These are phyloP conservation scores for Talaromyces marneffei DNA, from an alignment of 2,329 filamentous ascomycete genomes.

Conservation along the genomic window DNA sequence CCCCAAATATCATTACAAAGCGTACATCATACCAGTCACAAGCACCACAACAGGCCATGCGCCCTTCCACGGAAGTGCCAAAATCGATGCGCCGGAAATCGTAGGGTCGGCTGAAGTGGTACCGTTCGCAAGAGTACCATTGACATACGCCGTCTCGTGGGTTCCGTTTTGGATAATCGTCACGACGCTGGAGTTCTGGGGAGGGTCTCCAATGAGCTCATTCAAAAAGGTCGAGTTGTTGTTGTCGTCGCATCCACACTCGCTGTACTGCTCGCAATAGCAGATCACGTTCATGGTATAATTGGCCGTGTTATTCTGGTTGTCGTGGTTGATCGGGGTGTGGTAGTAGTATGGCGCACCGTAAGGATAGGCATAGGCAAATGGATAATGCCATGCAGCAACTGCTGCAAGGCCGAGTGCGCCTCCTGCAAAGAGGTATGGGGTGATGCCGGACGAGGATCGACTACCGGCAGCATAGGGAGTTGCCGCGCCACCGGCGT, in stretches of 20 bases:
- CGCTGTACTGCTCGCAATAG: slow-evolving; percentile 48
- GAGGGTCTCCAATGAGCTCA: slow-evolving; percentile 36
- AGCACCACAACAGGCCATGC: slow-evolving; percentile 39
- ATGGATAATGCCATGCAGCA: slow-evolving; percentile 50
- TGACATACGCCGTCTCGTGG: slow-evolving; percentile 39
- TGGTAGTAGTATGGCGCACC: slow-evolving; percentile 43
- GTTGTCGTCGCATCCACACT: slow-evolving; percentile 55
- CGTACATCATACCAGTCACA: slow-evolving; percentile 31
- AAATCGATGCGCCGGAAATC: slow-evolving; percentile 18
- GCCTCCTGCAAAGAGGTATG: slow-evolving; percentile 44
- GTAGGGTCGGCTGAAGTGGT: slow-evolving; percentile 35
- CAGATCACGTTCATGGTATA: slow-evolving; percentile 51
- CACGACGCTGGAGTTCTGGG: slow-evolving; percentile 35
- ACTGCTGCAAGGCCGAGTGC: slow-evolving; percentile 43
- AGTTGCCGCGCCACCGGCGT: slow-evolving; percentile 48
- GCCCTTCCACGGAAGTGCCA: slow-evolving; percentile 30
- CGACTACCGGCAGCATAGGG: slow-evolving; percentile 46
- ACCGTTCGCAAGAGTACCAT: slow-evolving; percentile 43
- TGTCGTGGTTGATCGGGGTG: slow-evolving; percentile 27
- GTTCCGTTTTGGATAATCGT: slow-evolving; percentile 36
- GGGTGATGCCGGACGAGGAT: slow-evolving; percentile 46
- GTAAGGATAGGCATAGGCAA: slow-evolving; percentile 52
- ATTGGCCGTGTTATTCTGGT: slow-evolving; percentile 39
- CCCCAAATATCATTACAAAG: slow-evolving; percentile 18
- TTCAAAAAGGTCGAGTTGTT: slow-evolving; percentile 40